phyloP scores from a whole-genome alignment of 257 asterid species.

The Echites panduratus region DNA sequence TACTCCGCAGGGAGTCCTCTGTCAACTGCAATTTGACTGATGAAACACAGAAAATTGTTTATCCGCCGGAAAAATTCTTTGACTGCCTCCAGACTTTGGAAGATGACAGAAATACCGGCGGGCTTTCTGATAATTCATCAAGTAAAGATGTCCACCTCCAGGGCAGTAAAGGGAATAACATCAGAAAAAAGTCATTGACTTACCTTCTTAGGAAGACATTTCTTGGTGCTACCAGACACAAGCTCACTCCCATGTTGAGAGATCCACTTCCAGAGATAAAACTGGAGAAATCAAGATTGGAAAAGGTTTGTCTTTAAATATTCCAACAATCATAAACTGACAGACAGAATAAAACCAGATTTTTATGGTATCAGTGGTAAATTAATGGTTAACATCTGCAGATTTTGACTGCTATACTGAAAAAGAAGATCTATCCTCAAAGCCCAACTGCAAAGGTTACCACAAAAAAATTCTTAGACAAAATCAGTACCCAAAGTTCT shows the following conservation, averaged over 20 bases:
- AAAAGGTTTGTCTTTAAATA: constrained; percentile 41
- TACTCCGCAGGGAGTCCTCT: constrained; percentile 19
- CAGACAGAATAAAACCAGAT: not conserved
- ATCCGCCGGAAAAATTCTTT: constrained; percentile 28
- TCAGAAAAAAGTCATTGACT: constrained; percentile 42
- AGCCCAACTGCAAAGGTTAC: constrained; percentile 30
- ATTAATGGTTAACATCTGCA: constrained; percentile 12
- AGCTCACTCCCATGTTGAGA: constrained; percentile 23
- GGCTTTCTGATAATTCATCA: constrained; percentile 8
- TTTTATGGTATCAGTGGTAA: not conserved
- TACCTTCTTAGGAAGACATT: constrained; percentile 59
- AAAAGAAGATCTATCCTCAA: constrained; percentile 65
- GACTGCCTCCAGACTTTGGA: constrained; percentile 25
- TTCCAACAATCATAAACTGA: not conserved
- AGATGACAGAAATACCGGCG: constrained; percentile 11
- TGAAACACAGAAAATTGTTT: constrained; percentile 25
- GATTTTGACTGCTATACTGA: constrained; percentile 63
- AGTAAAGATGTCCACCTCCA: constrained; percentile 17
- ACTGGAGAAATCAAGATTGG: constrained; percentile 53
- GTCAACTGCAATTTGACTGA: constrained; percentile 11
- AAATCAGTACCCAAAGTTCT: constrained; percentile 47
- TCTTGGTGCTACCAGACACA: constrained; percentile 39
- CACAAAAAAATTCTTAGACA: constrained; percentile 39
- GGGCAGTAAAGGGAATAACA: constrained; percentile 29
- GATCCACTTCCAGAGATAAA: constrained; percentile 46